phyloP scores from a whole-genome alignment of 1,284 basidiomycete species.

The Uromyces viciae-fabae region DNA sequence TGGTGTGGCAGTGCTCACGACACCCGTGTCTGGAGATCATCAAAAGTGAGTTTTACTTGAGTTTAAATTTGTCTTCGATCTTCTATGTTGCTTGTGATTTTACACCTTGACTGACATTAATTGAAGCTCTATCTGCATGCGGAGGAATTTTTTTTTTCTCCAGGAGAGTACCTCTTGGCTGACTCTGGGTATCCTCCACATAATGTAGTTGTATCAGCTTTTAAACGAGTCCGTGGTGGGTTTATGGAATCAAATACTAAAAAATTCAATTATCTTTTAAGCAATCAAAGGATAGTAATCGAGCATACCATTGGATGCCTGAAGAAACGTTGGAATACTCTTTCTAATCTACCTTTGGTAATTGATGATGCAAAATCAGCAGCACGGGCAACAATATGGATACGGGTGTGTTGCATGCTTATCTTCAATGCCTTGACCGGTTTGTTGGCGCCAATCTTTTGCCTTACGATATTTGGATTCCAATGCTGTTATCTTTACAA shows the following conservation, averaged over 20 bases:
- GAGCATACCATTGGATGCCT: constrained; percentile 26
- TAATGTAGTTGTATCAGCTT: neutral
- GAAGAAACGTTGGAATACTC: constrained; percentile 1
- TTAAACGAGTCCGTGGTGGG: neutral
- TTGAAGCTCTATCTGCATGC: neutral
- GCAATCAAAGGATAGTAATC: neutral
- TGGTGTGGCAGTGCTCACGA: constrained; percentile 27
- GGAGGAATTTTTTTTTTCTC: neutral
- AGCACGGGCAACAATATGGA: neutral
- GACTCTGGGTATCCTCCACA: constrained; percentile 6
- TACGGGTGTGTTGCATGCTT: neutral
- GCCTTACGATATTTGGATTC: no score
- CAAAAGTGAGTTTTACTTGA: neutral
- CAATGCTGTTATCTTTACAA: no score
- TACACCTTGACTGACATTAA: no score
- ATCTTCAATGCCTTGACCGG: no score
- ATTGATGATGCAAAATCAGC: neutral
- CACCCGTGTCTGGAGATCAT: neutral
- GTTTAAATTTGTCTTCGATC: no score
- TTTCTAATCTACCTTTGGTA: neutral
- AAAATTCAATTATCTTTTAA: neutral
- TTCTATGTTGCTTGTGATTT: neutral
- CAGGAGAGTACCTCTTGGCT: constrained; percentile 14
- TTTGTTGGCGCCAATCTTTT: no score
- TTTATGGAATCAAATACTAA: neutral